A percentile compares a stretch with the other conserved stretches of the same genome.
Conservation (phyloP, 225 moss, liverwort and hornwort species). For the Bryoerythrophyllum caledonicum region DNA sequence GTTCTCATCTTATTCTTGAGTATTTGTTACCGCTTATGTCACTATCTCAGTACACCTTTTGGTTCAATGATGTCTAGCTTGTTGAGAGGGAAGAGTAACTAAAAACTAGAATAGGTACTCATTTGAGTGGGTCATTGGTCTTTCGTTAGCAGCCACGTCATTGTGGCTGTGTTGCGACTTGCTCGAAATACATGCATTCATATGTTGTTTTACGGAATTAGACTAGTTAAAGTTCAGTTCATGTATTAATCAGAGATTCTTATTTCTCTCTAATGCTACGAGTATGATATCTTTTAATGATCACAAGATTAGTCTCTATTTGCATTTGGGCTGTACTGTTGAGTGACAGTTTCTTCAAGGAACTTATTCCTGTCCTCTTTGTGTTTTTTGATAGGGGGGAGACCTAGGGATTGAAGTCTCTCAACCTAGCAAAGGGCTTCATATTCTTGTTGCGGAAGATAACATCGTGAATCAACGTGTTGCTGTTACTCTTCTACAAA, state of each 20-base stretch:
- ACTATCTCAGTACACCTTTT: neutral
- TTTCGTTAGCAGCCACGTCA: neutral
- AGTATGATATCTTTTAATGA: neutral
- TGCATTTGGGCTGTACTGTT: neutral
- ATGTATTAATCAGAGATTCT: neutral
- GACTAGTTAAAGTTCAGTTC: neutral
- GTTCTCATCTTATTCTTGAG: neutral
- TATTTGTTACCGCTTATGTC: neutral
- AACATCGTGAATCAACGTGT: constrained; percentile 73
- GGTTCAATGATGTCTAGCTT: neutral
- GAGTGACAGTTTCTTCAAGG: constrained; percentile 14
- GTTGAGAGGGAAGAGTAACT: neutral
- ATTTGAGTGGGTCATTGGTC: neutral
- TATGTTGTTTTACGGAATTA: neutral
- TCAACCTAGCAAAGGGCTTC: constrained; percentile 46
- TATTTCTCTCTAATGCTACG: neutral
- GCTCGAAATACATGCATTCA: neutral
- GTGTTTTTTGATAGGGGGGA: constrained; percentile 33
- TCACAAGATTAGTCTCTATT: neutral
- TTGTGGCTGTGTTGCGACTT: neutral
- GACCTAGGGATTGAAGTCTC: constrained; percentile 5
- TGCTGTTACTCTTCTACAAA: constrained; percentile 60
- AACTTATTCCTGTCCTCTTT: constrained; percentile 7
- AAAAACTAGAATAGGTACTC: neutral
- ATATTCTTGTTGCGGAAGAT: constrained; percentile 65